Percentiles rank a stretch among this genome's conserved stretches.
Evolutionary conservation across 768 basidiomycete species (phyloP).

Genomic region (Chalciporus chontae): DNA sequence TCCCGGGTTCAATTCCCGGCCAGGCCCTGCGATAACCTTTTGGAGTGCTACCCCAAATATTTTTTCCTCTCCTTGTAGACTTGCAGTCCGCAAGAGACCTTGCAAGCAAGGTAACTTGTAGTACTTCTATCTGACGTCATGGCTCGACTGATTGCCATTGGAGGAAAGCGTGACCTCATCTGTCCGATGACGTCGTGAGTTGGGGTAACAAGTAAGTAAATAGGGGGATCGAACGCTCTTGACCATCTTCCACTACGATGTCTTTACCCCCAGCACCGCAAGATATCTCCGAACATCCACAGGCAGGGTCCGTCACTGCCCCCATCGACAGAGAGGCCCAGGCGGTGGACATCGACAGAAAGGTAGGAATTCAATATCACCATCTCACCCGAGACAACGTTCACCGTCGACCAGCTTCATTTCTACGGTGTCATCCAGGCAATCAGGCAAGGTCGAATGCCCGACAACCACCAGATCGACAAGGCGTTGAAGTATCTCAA

Average conservation of each 20-base stretch:
- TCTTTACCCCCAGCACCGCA: conserved; percentile 61
- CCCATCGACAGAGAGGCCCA: conserved; percentile 60
- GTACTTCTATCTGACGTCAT: too few species aligned
- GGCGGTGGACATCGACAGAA: conserved; percentile 77
- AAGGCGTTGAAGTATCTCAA: conserved; percentile 64
- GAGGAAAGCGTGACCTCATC: too few species aligned
- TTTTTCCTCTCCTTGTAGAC: too few species aligned
- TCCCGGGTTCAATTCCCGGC: conserved; percentile 87
- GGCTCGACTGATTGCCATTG: too few species aligned
- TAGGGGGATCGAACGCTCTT: conserved; percentile 6
- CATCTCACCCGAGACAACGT: background rate
- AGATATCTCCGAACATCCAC: conserved; percentile 59
- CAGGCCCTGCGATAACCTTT: conserved; percentile 41
- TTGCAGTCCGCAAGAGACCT: too few species aligned
- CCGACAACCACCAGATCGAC: conserved; percentile 80
- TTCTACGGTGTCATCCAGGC: conserved; percentile 82
- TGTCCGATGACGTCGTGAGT: conserved; percentile 13
- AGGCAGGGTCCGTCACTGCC: conserved; percentile 55
- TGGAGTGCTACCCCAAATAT: too few species aligned
- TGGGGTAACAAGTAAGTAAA: background rate
- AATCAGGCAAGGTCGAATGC: conserved; percentile 73
- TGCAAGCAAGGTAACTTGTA: too few species aligned
- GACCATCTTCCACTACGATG: conserved; percentile 37
- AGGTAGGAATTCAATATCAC: conserved; percentile 39
- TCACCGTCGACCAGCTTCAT: conserved; percentile 47